Conservation (phyloP, 805 yeast species). For the Zygosaccharomyces pseudorouxii region DNA sequence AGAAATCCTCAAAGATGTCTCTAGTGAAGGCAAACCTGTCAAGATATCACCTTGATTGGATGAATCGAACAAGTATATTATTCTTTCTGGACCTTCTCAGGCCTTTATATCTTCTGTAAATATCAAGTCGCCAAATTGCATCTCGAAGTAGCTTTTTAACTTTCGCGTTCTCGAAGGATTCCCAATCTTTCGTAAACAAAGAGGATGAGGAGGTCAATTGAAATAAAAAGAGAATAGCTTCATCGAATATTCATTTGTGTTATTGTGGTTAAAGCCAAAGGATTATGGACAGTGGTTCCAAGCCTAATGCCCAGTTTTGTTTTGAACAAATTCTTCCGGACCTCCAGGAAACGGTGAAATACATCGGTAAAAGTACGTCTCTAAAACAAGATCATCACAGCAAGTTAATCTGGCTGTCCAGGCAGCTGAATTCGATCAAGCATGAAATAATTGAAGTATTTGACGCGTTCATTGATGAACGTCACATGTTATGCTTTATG, state of each 20-base stretch:
- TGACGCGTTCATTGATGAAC: conserved; percentile 6
- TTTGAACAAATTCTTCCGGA: conserved; percentile 6
- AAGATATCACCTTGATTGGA: conserved; percentile 10
- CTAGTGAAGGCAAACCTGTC: conserved; percentile 19
- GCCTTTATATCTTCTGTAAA: conserved; percentile 4
- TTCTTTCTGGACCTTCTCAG: not conserved
- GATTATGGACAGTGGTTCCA: conserved; percentile 6
- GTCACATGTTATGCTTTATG: conserved; percentile 11
- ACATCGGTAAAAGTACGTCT: conserved; percentile 1
- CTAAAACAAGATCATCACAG: conserved; percentile 4
- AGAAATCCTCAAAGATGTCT: conserved; percentile 22
- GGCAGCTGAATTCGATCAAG: conserved; percentile 2
- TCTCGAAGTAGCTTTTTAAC: conserved; percentile 2
- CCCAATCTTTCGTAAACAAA: not conserved
- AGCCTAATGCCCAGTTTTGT: not conserved
- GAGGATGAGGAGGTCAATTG: not conserved
- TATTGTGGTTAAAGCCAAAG: not conserved
- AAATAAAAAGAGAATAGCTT: not conserved
- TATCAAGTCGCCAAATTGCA: conserved; percentile 5
- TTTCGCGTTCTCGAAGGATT: conserved; percentile 1
- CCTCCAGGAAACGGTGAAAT: conserved; percentile 2
- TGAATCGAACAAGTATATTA: not conserved
- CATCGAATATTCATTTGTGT: not conserved
- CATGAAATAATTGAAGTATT: conserved; percentile 5
- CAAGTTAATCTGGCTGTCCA: conserved; percentile 2